These are phyloP conservation scores for Linanthus parryae DNA, from an alignment of 148 eudicot genomes.

Conservation along the genomic window DNA sequence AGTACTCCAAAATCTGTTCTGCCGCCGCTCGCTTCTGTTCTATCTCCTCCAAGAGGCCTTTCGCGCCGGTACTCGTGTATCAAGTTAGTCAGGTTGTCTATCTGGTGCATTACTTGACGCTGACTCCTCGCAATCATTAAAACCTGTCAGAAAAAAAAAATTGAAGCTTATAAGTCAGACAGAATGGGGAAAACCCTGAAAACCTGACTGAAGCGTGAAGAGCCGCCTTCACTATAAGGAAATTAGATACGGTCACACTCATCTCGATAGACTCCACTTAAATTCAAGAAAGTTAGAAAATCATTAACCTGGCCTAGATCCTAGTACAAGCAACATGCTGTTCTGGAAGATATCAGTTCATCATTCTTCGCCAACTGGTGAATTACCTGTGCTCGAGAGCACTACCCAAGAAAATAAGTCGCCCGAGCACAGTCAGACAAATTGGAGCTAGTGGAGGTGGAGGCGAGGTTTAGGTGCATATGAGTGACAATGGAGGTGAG, in stretches of 20 bases:
- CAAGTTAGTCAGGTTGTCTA: slow-evolving; percentile 62
- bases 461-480: too few species aligned
- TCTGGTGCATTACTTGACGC: slow-evolving; percentile 69
- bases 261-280: not conserved
- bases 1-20: slow-evolving; percentile 34
- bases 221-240: not conserved
- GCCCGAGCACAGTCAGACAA: too few species aligned
- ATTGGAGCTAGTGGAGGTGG: too few species aligned
- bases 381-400: too few species aligned
- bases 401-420: too few species aligned
- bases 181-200: not conserved
- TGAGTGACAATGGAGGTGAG: too few species aligned
- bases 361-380: too few species aligned
- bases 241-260: not conserved
- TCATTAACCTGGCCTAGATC: not conserved
- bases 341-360: not conserved
- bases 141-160: slow-evolving; percentile 34
- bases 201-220: not conserved
- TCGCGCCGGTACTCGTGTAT: slow-evolving; percentile 45
- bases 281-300: not conserved
- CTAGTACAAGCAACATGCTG: not conserved
- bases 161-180: not conserved
- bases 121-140: slow-evolving; percentile 59
- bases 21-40: slow-evolving; percentile 17
- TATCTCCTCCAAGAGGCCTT: slow-evolving; percentile 26